These are phyloP conservation scores for Arthroderma uncinatum DNA, from an alignment of 2,329 filamentous ascomycete genomes.

Conservation along the genomic window DNA sequence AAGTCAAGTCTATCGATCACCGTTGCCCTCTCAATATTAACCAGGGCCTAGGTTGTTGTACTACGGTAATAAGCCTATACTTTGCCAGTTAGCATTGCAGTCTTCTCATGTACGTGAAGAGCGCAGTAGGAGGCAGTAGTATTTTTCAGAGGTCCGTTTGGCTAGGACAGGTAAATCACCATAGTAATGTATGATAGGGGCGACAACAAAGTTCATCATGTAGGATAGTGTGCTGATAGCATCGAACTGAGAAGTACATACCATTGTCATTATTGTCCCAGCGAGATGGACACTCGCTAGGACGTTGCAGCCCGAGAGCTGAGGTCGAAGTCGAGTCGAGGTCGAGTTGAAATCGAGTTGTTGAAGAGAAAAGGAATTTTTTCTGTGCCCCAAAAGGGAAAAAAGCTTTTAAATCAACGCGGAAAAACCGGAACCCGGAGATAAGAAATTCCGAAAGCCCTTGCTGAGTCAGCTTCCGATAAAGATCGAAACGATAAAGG, in stretches of 20 bases:
- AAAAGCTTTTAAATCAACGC: no score
- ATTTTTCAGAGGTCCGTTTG: constrained; percentile 42
- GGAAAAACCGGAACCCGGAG: background rate
- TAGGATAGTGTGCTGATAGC: background rate
- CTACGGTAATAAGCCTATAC: background rate
- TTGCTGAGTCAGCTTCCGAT: background rate
- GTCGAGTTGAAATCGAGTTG: background rate
- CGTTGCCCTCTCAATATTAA: no score
- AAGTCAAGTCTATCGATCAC: no score
- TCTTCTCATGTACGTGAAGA: background rate
- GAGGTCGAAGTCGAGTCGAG: no score
- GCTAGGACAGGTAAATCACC: constrained; percentile 52
- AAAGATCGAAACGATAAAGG: background rate
- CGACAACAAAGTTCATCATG: constrained; percentile 52
- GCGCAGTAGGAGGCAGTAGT: background rate
- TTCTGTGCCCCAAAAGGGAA: background rate
- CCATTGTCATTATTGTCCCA: background rate
- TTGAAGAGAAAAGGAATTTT: background rate
- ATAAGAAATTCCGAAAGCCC: background rate
- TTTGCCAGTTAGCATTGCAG: background rate
- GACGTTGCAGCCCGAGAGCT: background rate
- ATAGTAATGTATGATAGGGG: constrained; percentile 49
- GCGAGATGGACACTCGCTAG: background rate
- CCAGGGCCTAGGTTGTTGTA: no score
- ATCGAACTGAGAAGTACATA: background rate